These are phyloP conservation scores for Rhizophora apiculata DNA, from an alignment of 345 rosid species.

Conservation along the genomic window DNA sequence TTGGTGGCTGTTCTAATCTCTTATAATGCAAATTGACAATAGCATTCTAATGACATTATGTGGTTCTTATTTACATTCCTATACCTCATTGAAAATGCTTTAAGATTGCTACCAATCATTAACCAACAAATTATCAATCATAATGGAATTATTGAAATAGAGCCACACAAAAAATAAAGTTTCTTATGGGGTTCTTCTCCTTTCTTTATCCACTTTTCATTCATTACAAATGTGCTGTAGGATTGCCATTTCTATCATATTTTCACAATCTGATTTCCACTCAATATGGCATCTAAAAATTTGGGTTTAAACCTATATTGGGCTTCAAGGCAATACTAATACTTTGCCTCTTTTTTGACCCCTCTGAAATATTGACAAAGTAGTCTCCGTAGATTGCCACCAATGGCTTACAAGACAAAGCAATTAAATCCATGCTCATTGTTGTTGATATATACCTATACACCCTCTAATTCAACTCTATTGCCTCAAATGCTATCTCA, in stretches of 20 bases:
- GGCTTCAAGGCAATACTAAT: conserved; percentile 12
- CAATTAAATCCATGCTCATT: neutral
- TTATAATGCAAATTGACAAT: neutral
- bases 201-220: neutral
- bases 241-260: neutral
- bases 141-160: neutral
- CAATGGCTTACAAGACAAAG: neutral
- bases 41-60: neutral
- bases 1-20: conserved; percentile 7
- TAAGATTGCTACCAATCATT: neutral
- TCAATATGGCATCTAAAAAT: neutral
- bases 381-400: conserved; percentile 11
- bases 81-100: neutral
- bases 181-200: neutral
- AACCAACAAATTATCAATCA: neutral
- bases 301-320: neutral
- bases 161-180: too few relatives aligned
- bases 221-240: neutral
- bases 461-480: neutral
- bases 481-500: conserved; percentile 1
- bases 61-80: neutral
- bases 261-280: conserved; percentile 16
- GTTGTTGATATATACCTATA: too few relatives aligned
- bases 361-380: neutral
- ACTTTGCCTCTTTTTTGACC: neutral